Conservation (phyloP, 2,329 filamentous ascomycete genomes). For the Phyllosticta citribraziliensis region DNA sequence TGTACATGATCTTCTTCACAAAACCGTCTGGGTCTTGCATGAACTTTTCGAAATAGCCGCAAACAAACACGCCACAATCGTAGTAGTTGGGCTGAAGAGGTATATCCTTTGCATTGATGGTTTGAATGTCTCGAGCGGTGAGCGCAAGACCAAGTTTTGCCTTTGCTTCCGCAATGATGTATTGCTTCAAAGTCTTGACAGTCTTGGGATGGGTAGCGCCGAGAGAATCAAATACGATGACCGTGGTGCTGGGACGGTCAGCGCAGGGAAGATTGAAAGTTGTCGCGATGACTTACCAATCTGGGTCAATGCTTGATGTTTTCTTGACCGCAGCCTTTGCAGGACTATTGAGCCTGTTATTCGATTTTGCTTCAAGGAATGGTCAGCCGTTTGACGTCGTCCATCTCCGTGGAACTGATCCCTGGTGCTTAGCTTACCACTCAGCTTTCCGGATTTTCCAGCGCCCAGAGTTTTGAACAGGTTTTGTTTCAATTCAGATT, state of each 20-base stretch:
- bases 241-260: slow-evolving; percentile 42
- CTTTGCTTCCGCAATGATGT: slow-evolving; percentile 63
- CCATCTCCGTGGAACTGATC: neutral
- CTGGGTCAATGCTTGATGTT: neutral
- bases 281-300: neutral
- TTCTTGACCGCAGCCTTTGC: neutral
- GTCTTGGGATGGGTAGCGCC: slow-evolving; percentile 52
- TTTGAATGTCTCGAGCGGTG: slow-evolving; percentile 37
- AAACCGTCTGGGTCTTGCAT: slow-evolving; percentile 64
- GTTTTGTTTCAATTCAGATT: neutral
- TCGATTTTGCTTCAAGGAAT: neutral
- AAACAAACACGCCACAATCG: slow-evolving; percentile 81
- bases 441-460: neutral
- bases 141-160: slow-evolving; percentile 47
- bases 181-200: slow-evolving; percentile 61
- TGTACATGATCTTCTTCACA: slow-evolving; percentile 54
- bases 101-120: slow-evolving; percentile 58
- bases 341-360: neutral
- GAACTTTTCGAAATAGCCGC: slow-evolving; percentile 79
- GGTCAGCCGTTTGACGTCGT: neutral
- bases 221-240: slow-evolving; percentile 84
- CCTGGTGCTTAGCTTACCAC: neutral
- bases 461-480: neutral
- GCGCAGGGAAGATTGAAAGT: neutral
- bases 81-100: slow-evolving; percentile 75